Conservation (phyloP, 306 rosid genomes). For the Fagus sylvatica region DNA sequence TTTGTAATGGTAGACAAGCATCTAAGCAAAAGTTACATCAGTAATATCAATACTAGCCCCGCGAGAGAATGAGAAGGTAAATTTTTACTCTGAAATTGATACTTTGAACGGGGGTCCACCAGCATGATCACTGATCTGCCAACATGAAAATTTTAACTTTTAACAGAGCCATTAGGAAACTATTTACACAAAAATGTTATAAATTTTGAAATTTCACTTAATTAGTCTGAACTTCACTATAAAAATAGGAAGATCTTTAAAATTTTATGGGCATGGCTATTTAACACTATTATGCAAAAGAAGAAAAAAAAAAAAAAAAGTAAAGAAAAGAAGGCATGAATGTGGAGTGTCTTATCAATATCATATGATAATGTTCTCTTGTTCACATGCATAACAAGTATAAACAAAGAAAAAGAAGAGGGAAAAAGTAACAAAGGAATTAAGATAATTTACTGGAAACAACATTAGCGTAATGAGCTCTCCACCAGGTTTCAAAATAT, state of each 20-base stretch:
- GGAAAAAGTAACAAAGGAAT: neutral
- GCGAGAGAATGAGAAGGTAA: neutral
- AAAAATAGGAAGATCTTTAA: neutral
- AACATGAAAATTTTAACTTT: conserved; percentile 10
- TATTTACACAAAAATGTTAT: neutral
- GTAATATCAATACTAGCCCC: neutral
- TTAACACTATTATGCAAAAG: neutral
- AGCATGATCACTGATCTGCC: conserved; percentile 31
- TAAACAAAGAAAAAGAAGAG: neutral
- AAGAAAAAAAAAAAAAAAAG: neutral
- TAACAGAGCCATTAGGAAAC: conserved; percentile 2
- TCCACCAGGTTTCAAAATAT: conserved; percentile 38
- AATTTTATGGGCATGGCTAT: neutral
- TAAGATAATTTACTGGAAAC: conserved; percentile 34
- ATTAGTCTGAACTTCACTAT: neutral
- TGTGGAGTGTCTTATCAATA: neutral
- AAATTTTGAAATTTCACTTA: neutral
- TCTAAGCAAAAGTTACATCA: neutral
- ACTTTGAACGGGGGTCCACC: conserved; percentile 53
- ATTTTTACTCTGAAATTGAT: conserved; percentile 39
- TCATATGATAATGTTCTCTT: neutral
- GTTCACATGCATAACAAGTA: neutral
- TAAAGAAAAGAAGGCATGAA: neutral
- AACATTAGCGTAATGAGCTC: conserved; percentile 47
- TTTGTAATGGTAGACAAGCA: neutral